phyloP scores from a whole-genome alignment of 1,139 yeast species.

The Diutina mesorugosa region DNA sequence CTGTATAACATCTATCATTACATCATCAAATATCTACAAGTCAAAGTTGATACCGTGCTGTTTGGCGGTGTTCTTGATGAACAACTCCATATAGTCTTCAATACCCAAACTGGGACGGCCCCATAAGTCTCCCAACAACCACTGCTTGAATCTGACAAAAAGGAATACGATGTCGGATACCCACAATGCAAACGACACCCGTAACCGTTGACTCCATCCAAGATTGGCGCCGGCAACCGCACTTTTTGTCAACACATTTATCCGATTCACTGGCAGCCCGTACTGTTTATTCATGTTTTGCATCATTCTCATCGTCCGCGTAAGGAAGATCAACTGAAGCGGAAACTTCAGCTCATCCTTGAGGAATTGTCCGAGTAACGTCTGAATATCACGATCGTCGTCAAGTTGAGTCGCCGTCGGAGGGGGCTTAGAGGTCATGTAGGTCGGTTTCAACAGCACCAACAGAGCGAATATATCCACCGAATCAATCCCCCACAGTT shows the following conservation, averaged over 20 bases:
- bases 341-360: constrained; percentile 58
- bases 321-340: constrained; percentile 47
- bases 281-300: constrained; percentile 54
- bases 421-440: constrained; percentile 13
- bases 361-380: constrained; percentile 21
- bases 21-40: not conserved
- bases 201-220: not conserved
- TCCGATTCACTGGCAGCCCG: constrained; percentile 64
- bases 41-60: constrained; percentile 23
- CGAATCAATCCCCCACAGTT: constrained; percentile 61
- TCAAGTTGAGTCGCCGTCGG: constrained; percentile 4
- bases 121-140: constrained; percentile 17
- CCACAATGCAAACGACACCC: constrained; percentile 22
- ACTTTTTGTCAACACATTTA: constrained; percentile 46
- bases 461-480: constrained; percentile 52
- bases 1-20: too few relatives aligned
- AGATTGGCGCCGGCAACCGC: constrained; percentile 17
- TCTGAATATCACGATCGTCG: constrained; percentile 1
- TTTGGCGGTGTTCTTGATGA: constrained; percentile 28
- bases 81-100: constrained; percentile 34
- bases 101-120: constrained; percentile 26
- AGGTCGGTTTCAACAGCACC: constrained; percentile 37
- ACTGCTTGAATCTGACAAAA: constrained; percentile 26
- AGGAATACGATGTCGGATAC: constrained; percentile 31
- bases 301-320: constrained; percentile 62